These are phyloP conservation scores for Venturia asperata DNA, from an alignment of 2,329 filamentous ascomycete genomes.

Conservation along the genomic window DNA sequence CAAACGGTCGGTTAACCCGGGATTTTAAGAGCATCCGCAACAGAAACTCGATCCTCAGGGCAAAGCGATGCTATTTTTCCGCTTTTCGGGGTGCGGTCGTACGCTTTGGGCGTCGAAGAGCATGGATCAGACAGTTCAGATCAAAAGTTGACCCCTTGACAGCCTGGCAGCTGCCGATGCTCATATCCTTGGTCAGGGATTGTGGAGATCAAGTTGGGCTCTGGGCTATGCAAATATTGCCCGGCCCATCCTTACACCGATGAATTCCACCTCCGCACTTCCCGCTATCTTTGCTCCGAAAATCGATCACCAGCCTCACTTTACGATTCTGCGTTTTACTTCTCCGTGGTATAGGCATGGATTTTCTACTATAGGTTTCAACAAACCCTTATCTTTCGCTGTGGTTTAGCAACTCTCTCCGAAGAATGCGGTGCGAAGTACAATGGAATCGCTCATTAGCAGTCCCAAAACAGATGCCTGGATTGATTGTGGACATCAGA, in stretches of 20 bases:
- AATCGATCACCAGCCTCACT: not conserved
- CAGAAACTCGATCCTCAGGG: not conserved
- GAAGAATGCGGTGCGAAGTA: not conserved
- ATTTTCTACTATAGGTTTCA: not conserved
- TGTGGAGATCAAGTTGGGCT: not conserved
- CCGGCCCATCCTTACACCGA: conserved; percentile 5
- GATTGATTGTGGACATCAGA: not conserved
- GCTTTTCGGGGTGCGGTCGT: not conserved
- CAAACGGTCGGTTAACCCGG: not conserved
- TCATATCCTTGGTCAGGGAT: not conserved
- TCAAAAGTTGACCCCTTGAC: not conserved
- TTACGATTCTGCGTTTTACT: no score
- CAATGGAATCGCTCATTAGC: no score
- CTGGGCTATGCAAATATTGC: not conserved
- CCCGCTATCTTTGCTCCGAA: not conserved
- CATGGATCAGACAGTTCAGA: not conserved
- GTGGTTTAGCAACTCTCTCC: not conserved
- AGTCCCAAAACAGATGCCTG: not conserved
- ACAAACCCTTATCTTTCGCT: not conserved
- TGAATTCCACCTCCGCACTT: conserved; percentile 2
- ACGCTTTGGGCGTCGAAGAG: not conserved
- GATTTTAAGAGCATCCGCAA: not conserved
- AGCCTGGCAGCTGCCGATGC: not conserved
- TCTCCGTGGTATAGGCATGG: conserved; percentile 5
- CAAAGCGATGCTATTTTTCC: not conserved